A percentile compares a stretch with the other conserved stretches of the same genome.
Conservation (phyloP, 202 grass and related monocot species). For the Tripidium arundinaceum region DNA sequence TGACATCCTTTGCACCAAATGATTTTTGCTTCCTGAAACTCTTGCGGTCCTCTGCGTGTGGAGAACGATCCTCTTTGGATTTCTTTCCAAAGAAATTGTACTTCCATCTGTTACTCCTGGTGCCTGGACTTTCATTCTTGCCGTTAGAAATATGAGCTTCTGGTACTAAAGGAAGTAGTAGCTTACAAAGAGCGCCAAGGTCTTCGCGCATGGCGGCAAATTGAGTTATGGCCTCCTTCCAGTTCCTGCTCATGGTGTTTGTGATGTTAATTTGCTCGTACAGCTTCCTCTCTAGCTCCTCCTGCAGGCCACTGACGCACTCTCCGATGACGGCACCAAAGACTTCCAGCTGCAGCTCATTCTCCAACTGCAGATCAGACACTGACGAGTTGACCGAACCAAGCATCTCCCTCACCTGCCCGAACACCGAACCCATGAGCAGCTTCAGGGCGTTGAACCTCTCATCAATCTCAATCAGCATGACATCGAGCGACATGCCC, state of each 20-base stretch:
- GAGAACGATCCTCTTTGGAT: constrained; percentile 49
- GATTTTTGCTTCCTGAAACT: constrained; percentile 55
- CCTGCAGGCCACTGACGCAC: constrained; percentile 57
- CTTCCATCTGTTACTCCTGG: constrained; percentile 51
- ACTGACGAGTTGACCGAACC: constrained; percentile 37
- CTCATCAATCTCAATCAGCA: constrained; percentile 65
- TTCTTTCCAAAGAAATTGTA: constrained; percentile 63
- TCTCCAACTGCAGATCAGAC: constrained; percentile 63
- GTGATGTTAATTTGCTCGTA: constrained; percentile 59
- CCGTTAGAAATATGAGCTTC: constrained; percentile 44
- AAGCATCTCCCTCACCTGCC: constrained; percentile 52
- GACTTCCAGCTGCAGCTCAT: constrained; percentile 72
- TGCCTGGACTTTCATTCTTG: constrained; percentile 52
- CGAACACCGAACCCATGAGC: constrained; percentile 59
- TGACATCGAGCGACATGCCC: constrained; percentile 51
- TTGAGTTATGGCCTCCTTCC: constrained; percentile 64
- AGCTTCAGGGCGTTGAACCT: constrained; percentile 65
- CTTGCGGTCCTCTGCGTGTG: constrained; percentile 47
- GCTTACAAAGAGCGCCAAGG: constrained; percentile 62
- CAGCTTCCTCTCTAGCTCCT: constrained; percentile 72
- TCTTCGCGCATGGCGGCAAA: constrained; percentile 62
- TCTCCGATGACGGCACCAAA: constrained; percentile 47
- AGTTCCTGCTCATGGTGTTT: constrained; percentile 59
- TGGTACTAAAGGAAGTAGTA: constrained; percentile 38
- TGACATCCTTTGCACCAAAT: constrained; percentile 42